Evolutionary conservation across 2,329 filamentous ascomycete genomes (phyloP), one percentile per base, ranked within the genome.

Genomic region (Camptophora hylomeconis): DNA sequence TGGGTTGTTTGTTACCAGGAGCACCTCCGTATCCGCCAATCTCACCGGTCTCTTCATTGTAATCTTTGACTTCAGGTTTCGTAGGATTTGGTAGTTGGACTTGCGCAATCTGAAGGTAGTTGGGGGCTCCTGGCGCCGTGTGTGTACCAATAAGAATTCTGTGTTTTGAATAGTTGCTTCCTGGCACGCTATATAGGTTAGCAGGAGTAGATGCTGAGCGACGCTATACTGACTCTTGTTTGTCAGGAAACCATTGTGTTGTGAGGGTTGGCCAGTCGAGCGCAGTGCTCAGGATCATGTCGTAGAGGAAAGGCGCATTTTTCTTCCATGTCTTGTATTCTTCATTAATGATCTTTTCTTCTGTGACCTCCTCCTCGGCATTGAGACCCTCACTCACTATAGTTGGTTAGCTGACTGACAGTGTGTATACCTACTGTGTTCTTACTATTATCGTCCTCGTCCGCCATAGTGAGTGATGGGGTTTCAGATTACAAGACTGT

Each of bases 251-350:
- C 92, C 92, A 98, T 62, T 98, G 89, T 2, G 86, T 86, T 15
- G 89, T 95, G 38, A 98, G 71, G 3, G 89, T 94, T 9, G 89
- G 89, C 89, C 89, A 98, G 51, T 93, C 86, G 33, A 98, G 65
- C 21, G 92, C 92, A 41, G 83, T 92, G 47, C 84, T 86, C 40
- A 95, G 68, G 42, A 98, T 89, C 74, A 94, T 82, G 54, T 98
- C 89, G 56, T 98, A 98, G 46, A 98, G 78, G 51, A 95, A 95
- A 3, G 89, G 86, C 41, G 81, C 83, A 59, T 98, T 98, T 67
- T 98, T 98, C 69, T 98, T 98, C 89, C 89, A 98, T 42, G 87
- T 94, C 57, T 98, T 98, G 71, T 98, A 98, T 56, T 98, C 89
- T 84, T 46, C 21, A 30, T 45, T 45, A 36, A 45, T 42, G 21